These are phyloP conservation scores for Pistacia integerrima DNA, from an alignment of 345 rosid genomes.

Conservation along the genomic window DNA sequence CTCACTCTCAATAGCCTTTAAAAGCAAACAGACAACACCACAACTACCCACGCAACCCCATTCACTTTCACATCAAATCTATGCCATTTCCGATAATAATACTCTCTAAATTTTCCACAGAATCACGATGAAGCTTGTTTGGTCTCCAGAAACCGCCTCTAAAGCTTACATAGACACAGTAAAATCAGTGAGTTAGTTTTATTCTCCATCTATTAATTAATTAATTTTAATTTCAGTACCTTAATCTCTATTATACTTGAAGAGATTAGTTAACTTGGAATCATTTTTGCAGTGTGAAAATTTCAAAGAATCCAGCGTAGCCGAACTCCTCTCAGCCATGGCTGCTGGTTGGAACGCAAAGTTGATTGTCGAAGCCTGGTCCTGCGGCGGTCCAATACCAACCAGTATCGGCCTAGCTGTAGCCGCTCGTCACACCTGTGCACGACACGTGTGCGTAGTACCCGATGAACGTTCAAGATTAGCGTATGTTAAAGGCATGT, in stretches of 20 bases:
- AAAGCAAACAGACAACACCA: conserved; percentile 1
- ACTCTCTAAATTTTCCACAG: neutral
- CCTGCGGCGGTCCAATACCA: conserved; percentile 54
- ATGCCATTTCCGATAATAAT: neutral
- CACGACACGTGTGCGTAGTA: conserved; percentile 78
- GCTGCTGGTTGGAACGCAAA: conserved; percentile 91
- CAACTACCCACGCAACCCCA: neutral
- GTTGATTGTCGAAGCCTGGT: conserved; percentile 78
- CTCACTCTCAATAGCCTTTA: neutral
- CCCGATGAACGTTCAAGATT: conserved; percentile 69
- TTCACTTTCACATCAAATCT: neutral
- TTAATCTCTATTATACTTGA: too few relatives aligned
- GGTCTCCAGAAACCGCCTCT: conserved; percentile 85
- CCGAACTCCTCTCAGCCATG: conserved; percentile 82
- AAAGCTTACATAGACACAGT: conserved; percentile 76
- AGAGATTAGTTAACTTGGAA: too few relatives aligned
- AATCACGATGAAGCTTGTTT: conserved; percentile 65
- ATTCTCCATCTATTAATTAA: too few relatives aligned
- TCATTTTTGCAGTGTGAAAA: conserved; percentile 45
- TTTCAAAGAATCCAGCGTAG: conserved; percentile 56
- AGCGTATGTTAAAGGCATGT: conserved; percentile 50
- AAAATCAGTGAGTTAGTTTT: conserved; percentile 43
- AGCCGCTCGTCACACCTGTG: conserved; percentile 68
- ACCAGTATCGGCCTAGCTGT: conserved; percentile 78
- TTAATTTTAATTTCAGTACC: too few relatives aligned